Conservation (phyloP, 495 filamentous ascomycete genomes). For the Chaetomium tenue region DNA sequence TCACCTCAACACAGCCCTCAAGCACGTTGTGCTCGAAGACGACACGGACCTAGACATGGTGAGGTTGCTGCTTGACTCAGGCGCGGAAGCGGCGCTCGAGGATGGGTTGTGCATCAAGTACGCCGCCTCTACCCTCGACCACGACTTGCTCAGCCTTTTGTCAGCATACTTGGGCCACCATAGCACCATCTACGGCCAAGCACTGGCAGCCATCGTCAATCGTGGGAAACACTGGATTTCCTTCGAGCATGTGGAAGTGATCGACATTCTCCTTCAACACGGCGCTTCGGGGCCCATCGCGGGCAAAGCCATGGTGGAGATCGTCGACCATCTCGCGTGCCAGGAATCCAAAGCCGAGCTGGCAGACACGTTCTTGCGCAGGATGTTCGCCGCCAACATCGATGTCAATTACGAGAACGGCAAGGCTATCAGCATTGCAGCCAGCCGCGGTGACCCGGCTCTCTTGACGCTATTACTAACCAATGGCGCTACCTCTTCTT, state of each 20-base stretch:
- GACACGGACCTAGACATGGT: slow-evolving; percentile 28
- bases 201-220: slow-evolving; percentile 24
- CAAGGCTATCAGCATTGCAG: slow-evolving; percentile 41
- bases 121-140: slow-evolving; percentile 32
- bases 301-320: slow-evolving; percentile 39
- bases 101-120: slow-evolving; percentile 35
- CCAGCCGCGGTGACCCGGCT: slow-evolving; percentile 36
- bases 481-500: slow-evolving; percentile 34
- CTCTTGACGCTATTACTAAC: slow-evolving; percentile 39
- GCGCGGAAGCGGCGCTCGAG: slow-evolving; percentile 31
- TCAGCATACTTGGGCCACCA: slow-evolving; percentile 21
- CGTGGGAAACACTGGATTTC: slow-evolving; percentile 36
- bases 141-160: slow-evolving; percentile 25
- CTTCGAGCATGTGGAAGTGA: slow-evolving; percentile 36
- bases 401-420: slow-evolving; percentile 47
- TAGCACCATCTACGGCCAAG: slow-evolving; percentile 27
- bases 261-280: slow-evolving; percentile 39
- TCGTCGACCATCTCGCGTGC: slow-evolving; percentile 38
- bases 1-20: slow-evolving; percentile 35
- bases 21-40: slow-evolving; percentile 29
- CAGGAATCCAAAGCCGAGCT: slow-evolving; percentile 29
- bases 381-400: slow-evolving; percentile 39
- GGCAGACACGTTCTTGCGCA: slow-evolving; percentile 35
- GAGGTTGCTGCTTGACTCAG: slow-evolving; percentile 28
- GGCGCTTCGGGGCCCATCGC: slow-evolving; percentile 39